phyloP scores from a whole-genome alignment of 192 early-diverging fungal species.

The Mortierella claussenii region DNA sequence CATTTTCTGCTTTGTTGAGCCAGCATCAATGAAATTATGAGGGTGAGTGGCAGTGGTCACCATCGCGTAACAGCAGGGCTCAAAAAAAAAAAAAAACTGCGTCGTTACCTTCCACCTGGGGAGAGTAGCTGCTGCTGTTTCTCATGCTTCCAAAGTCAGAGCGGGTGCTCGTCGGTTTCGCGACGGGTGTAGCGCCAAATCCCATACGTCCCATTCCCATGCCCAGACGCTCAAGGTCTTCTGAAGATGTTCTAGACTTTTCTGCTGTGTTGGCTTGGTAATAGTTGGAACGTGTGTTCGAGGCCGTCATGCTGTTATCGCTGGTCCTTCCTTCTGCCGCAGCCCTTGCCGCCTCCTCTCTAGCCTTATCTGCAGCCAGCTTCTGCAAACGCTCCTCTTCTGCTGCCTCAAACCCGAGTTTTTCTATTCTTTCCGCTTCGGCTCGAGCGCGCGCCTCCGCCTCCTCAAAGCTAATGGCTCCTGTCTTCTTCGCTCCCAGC shows the following conservation, averaged over 20 bases:
- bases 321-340: background rate
- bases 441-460: constrained; percentile 65
- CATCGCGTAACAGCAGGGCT: no score
- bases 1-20: constrained; percentile 49
- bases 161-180: constrained; percentile 14
- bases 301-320: background rate
- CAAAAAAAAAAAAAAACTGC: no score
- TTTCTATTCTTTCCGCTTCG: constrained; percentile 47
- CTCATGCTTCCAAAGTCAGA: constrained; percentile 38
- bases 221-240: constrained; percentile 71
- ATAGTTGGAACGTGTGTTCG: constrained; percentile 21
- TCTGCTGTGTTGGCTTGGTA: constrained; percentile 42
- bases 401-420: constrained; percentile 42
- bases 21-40: no score
- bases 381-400: constrained; percentile 45
- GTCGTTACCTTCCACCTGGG: constrained; percentile 52
- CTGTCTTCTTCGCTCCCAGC: constrained; percentile 89
- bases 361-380: constrained; percentile 70
- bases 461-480: constrained; percentile 90
- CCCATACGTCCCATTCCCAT: constrained; percentile 76
- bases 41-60: no score
- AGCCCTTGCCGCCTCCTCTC: constrained; percentile 69
- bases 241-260: constrained; percentile 28
- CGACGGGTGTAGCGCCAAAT: constrained; percentile 55
- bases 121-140: constrained; percentile 27